Conservation (phyloP, 1,284 basidiomycete species). For the Ganoderma lucidum region DNA sequence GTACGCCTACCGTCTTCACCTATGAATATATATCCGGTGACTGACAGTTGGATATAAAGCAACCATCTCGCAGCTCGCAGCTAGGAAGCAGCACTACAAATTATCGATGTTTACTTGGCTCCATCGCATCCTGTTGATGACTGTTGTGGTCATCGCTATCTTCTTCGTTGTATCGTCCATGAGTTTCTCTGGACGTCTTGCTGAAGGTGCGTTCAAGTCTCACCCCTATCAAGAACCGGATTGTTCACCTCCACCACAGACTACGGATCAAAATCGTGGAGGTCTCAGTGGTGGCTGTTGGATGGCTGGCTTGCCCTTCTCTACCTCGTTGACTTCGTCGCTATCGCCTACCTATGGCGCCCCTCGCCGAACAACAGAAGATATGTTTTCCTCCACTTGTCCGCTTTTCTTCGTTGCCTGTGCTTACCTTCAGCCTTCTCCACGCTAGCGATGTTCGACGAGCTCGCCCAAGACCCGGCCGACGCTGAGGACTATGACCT, state of each 20-base stretch:
- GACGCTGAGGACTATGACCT: constrained; percentile 95
- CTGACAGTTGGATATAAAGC: constrained; percentile 49
- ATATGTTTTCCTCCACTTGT: constrained; percentile 53
- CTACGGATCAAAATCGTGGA: constrained; percentile 95
- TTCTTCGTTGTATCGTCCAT: constrained; percentile 96
- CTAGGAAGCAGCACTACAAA: constrained; percentile 89
- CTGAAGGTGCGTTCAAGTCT: constrained; percentile 70
- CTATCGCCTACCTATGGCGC: constrained; percentile 93
- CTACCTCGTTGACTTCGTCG: constrained; percentile 82
- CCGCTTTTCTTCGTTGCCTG: constrained; percentile 33
- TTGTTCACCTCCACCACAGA: constrained; percentile 53
- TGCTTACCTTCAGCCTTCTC: constrained; percentile 43
- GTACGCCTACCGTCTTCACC: constrained; percentile 47
- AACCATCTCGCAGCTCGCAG: constrained; percentile 85
- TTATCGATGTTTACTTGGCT: constrained; percentile 87
- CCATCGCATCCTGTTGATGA: constrained; percentile 87
- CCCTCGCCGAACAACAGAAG: constrained; percentile 93
- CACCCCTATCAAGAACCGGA: background rate
- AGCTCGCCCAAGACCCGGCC: constrained; percentile 87
- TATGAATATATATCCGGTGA: background rate
- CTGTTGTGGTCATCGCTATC: constrained; percentile 83
- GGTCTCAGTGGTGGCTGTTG: constrained; percentile 92
- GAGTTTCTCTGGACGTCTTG: constrained; percentile 89
- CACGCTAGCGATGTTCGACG: constrained; percentile 86
- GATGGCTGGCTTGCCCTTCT: constrained; percentile 95